Conservation (phyloP, 2,329 filamentous ascomycete species). For the Truncatella angustata region DNA sequence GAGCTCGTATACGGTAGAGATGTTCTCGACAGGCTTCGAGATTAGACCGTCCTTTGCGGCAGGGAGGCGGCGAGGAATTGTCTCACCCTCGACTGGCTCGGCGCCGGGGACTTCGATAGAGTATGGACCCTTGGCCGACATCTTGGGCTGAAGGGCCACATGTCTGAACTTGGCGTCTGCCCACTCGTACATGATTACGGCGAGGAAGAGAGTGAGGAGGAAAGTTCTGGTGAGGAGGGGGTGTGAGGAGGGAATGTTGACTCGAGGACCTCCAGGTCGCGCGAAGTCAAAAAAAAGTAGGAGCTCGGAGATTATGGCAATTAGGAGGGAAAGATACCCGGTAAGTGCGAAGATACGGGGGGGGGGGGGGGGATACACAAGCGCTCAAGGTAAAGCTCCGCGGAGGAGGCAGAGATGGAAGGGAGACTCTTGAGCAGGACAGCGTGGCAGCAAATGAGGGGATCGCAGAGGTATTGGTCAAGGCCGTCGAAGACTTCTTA, state of each 20-base stretch:
- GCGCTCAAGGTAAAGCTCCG: neutral
- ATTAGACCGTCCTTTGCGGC: slow-evolving; percentile 60
- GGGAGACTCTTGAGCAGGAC: neutral
- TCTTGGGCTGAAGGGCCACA: slow-evolving; percentile 37
- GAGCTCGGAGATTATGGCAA: neutral
- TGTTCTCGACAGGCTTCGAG: slow-evolving; percentile 58
- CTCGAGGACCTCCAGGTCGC: neutral
- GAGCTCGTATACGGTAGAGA: slow-evolving; percentile 75
- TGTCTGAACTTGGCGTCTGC: slow-evolving; percentile 27
- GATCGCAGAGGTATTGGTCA: neutral
- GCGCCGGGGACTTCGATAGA: slow-evolving; percentile 66
- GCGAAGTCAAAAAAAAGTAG: neutral
- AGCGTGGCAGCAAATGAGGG: neutral
- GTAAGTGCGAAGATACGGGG: too few species aligned
- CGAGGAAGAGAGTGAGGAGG: neutral
- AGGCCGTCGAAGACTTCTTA: neutral
- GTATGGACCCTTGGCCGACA: slow-evolving; percentile 62
- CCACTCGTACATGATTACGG: slow-evolving; percentile 27
- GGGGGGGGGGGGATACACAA: neutral
- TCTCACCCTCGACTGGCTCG: slow-evolving; percentile 68
- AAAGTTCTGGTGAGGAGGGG: neutral
- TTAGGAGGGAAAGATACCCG: neutral
- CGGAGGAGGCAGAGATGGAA: neutral
- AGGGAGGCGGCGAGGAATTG: slow-evolving; percentile 68
- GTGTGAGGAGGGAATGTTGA: neutral